Base-by-base conservation (phyloP, 2,329 filamentous ascomycete species). In the Madurella fahalii region DNA sequence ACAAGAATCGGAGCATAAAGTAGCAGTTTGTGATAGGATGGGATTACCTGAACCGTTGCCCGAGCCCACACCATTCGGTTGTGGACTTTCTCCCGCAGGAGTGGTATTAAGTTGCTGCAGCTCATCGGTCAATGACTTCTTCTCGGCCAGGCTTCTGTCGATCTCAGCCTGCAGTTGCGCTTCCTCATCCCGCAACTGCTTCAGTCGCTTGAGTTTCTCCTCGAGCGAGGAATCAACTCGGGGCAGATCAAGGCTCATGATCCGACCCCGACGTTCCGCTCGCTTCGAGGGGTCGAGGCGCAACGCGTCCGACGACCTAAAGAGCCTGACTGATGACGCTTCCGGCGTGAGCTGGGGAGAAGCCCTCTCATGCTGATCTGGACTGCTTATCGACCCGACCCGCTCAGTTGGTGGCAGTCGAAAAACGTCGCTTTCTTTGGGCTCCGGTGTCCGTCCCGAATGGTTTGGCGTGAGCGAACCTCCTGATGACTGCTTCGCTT, bases 91-190 rank as follows among this genome's bases (percentile, higher is more conserved):
- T 49, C 72, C 70, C 5, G 62, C 59, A 44, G 68, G 57, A 25
- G 70, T 71, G n/a, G 68, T 65, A 25, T 71, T 68, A 13, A 79
- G 71, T 13, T 62, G 56, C 9, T 68, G 64, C 50, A 69, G 61
- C 50, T 71, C 67, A 13, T 64, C 61, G 4, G 63, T 63, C 52
- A 73, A 58, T 54, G 61, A 65, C 51, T 62, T 63, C 57, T 67
- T 67, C 52, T 73, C 69, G 12, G 67, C 69, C 17, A 70, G 50
- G 48, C 62, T 65, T 1, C 63, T 66, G 20, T 72, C 67, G 15
- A 76, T 69, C 56, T 82, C 80, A 20, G 72, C 72, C 63, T 81
- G 71, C 37, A 83, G 71, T 16, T 70, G 73, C 17, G 70, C 69
- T 18, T 78, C 70, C 63, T 81, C 74, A 4, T 75, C 73, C 54